A percentile compares a stretch with the other conserved stretches of the same genome.
phyloP scores from a whole-genome alignment of 108 stramenopile species.

The Discostella stelligeroides region DNA sequence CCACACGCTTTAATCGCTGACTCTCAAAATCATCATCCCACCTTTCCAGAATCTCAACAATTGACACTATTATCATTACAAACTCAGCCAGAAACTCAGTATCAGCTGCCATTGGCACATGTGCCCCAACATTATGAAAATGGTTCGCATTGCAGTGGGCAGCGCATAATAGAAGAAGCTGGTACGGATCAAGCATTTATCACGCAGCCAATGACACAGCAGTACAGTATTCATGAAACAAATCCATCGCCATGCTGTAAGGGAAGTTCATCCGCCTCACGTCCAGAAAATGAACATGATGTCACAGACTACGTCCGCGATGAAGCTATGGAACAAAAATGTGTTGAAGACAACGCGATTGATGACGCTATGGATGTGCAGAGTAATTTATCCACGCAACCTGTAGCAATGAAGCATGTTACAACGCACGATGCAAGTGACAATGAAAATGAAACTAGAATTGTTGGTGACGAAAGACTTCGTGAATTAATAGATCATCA shows the following conservation, averaged over 20 bases:
- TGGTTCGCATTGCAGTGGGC: background rate
- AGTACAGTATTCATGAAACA: background rate
- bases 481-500: background rate
- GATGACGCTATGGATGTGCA: background rate
- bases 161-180: background rate
- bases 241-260: too few relatives aligned
- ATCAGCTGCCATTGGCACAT: background rate
- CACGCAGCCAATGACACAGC: constrained; percentile 7
- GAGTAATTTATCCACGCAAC: too few relatives aligned
- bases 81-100: background rate
- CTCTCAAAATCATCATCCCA: background rate
- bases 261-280: background rate
- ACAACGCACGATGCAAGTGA: background rate
- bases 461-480: background rate
- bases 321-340: background rate
- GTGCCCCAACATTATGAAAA: background rate
- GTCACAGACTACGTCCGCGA: background rate
- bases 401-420: constrained; percentile 1
- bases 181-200: background rate
- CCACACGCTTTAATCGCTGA: background rate
- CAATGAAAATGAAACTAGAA: background rate
- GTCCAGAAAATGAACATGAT: background rate
- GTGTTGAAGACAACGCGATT: background rate
- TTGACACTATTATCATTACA: background rate
- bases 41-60: background rate